Evolutionary conservation across 129 eudicot species (phyloP), one percentile per base, ranked within the genome.

Genomic region (Helichrysum umbraculigerum): DNA sequence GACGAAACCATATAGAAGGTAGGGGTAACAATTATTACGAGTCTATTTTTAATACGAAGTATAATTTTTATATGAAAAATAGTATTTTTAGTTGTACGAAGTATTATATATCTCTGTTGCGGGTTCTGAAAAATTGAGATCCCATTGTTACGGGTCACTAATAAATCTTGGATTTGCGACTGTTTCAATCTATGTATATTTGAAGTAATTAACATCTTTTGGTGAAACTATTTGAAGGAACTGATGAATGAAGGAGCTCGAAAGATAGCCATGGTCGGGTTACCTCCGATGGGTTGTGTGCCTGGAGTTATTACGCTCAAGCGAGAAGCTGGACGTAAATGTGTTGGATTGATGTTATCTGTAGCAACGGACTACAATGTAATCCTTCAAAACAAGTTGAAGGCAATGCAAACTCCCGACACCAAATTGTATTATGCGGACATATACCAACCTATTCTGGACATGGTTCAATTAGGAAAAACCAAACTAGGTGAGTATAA

Each of bases 241-340:
- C 35, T 87, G 57, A 15, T 66, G 15, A 69, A 74, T 11, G 54
- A 80, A 33, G 89, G 89, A 19, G 87, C 86, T 57, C 76, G 70
- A 3, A 77, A 52, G 75, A 88, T 88, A 8, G 87, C 83, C 2
- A 66, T 85, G 72, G 89, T 83, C 50, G 87, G 89, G 28, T 51
- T 81, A 33, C 87, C 92, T 20, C 89, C 92, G 5, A 77, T 85
- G 15, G 92, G 92, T 42, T 88, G 92, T 68, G 51, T 88, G 68
- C 92, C 92, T 0, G n/a, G 11, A 7, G 84, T 83, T 15, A 83
- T 83, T 42, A 85, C 89, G 4, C 39, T 80, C 3, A 54, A 77
- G 17, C 71, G 78, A 52, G 61, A 79, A 56, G 74, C 81, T n/a
- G 58, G 71, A 34, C 86, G 92, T 0, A 54, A 62, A 44, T 90